These are phyloP conservation scores for Cyberlindnera veronae DNA, from an alignment of 805 yeast genomes.

Conservation along the genomic window DNA sequence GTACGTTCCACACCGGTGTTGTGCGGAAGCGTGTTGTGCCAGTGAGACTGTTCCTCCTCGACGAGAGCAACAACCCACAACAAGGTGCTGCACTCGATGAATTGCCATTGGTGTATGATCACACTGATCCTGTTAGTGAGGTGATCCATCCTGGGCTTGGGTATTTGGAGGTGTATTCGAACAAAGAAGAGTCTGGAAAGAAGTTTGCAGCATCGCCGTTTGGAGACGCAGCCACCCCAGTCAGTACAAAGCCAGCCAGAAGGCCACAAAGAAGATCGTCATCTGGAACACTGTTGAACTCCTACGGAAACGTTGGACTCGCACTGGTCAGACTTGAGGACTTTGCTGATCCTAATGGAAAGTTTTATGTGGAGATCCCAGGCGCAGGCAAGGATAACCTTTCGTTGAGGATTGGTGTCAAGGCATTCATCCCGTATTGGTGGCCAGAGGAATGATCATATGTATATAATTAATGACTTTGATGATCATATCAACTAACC, in stretches of 20 bases:
- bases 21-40: constrained; percentile 85
- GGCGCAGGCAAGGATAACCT: constrained; percentile 22
- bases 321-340: constrained; percentile 53
- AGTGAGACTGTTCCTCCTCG: constrained; percentile 33
- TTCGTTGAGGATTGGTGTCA: constrained; percentile 37
- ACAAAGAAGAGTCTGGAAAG: constrained; percentile 19
- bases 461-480: not conserved
- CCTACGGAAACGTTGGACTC: constrained; percentile 60
- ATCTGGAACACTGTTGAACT: constrained; percentile 58
- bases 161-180: constrained; percentile 22
- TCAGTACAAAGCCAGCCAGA: constrained; percentile 53
- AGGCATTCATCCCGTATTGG: constrained; percentile 66
- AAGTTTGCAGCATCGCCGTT: constrained; percentile 38
- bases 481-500: not conserved
- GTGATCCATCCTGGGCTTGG: constrained; percentile 11
- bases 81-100: constrained; percentile 13
- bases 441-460: constrained; percentile 49
- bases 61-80: constrained; percentile 12
- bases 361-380: constrained; percentile 30
- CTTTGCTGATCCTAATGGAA: constrained; percentile 34
- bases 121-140: constrained; percentile 9
- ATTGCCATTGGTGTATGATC: constrained; percentile 16
- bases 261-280: constrained; percentile 38
- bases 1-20: constrained; percentile 80
- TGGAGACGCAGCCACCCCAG: constrained; percentile 29